Percentiles rank a stretch among this genome's conserved stretches.
Conservation (phyloP, 2,329 filamentous ascomycete genomes). For the Didymosphaeria variabile region DNA sequence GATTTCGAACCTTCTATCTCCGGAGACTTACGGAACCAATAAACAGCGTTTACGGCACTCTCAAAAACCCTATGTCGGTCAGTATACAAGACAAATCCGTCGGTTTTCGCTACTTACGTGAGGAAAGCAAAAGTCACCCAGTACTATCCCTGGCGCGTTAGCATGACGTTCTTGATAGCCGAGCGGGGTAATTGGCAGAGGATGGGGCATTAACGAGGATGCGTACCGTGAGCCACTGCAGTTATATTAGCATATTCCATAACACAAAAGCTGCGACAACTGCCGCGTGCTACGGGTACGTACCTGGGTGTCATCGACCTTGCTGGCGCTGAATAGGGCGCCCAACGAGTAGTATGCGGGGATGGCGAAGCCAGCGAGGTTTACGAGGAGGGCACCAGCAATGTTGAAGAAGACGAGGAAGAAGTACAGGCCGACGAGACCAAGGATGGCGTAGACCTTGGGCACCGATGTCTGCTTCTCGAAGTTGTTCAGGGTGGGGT, state of each 20-base stretch:
- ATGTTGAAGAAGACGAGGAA: constrained; percentile 94
- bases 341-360: constrained; percentile 85
- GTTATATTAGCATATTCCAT: constrained; percentile 46
- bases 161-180: constrained; percentile 16
- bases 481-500: constrained; percentile 82
- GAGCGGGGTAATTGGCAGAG: constrained; percentile 13
- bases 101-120: constrained; percentile 61
- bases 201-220: constrained; percentile 15
- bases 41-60: constrained; percentile 83
- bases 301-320: constrained; percentile 84
- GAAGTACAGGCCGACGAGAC: constrained; percentile 81
- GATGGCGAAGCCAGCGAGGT: constrained; percentile 83
- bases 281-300: constrained; percentile 38
- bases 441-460: constrained; percentile 85
- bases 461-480: constrained; percentile 84
- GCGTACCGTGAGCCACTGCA: constrained; percentile 69
- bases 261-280: constrained; percentile 20
- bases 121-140: constrained; percentile 88
- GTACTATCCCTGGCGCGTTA: constrained; percentile 63
- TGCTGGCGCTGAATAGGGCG: constrained; percentile 76
- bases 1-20: background rate
- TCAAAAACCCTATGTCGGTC: constrained; percentile 69
- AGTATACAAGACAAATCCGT: constrained; percentile 18
- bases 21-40: constrained; percentile 75
- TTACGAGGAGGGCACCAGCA: constrained; percentile 86